These are phyloP conservation scores for Neurospora sp. DNA, from an alignment of 495 filamentous ascomycete species.

Conservation along the genomic window DNA sequence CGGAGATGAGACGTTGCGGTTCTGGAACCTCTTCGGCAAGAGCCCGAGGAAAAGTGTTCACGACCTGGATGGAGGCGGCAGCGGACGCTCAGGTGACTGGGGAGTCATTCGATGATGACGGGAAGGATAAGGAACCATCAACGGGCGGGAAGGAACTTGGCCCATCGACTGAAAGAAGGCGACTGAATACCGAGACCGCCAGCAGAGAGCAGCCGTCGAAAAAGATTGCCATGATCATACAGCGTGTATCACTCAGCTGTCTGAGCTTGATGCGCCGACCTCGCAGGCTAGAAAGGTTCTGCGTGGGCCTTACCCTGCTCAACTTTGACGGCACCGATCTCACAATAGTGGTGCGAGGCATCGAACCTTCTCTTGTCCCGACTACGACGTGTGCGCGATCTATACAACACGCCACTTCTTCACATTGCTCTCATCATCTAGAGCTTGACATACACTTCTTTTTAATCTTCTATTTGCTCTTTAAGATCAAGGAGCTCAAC, in stretches of 20 bases:
- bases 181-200: background rate
- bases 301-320: background rate
- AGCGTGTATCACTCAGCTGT: background rate
- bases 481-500: background rate
- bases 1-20: constrained; percentile 88
- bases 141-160: background rate
- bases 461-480: background rate
- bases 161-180: background rate
- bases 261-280: background rate
- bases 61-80: constrained; percentile 32
- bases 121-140: background rate
- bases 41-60: constrained; percentile 40
- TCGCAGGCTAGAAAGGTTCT: background rate
- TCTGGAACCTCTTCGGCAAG: constrained; percentile 87
- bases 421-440: background rate
- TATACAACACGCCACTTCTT: background rate
- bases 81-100: constrained; percentile 55
- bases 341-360: background rate
- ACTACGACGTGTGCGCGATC: background rate
- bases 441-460: background rate
- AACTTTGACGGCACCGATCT: background rate
- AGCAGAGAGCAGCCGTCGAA: background rate
- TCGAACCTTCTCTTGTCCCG: background rate
- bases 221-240: background rate
- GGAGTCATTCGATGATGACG: constrained; percentile 53